These are phyloP conservation scores for Lumnitzera littorea DNA, from an alignment of 345 rosid genomes.

Conservation along the genomic window DNA sequence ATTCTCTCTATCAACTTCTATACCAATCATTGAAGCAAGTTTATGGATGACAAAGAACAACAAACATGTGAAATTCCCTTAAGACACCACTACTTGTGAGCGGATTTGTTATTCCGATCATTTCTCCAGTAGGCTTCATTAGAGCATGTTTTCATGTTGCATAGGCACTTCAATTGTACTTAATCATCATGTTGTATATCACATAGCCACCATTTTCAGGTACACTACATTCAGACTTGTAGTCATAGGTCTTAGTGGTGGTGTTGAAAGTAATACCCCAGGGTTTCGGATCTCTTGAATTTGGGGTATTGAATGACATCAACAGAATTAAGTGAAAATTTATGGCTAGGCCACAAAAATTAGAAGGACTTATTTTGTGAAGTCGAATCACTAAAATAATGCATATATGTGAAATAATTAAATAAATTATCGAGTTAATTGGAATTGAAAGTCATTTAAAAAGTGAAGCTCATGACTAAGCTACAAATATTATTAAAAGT, in stretches of 20 bases:
- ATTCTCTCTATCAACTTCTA: slow-evolving; percentile 74
- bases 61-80: slow-evolving; percentile 74
- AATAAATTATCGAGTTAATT: too few species aligned
- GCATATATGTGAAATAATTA: too few species aligned
- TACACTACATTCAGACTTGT: slow-evolving; percentile 73
- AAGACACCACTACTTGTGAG: slow-evolving; percentile 72
- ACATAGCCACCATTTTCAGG: slow-evolving; percentile 52
- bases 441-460: too few species aligned
- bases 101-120: slow-evolving; percentile 59
- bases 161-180: slow-evolving; percentile 83
- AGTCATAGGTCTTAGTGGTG: slow-evolving; percentile 77
- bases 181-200: slow-evolving; percentile 68
- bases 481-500: too few species aligned
- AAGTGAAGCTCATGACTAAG: too few species aligned
- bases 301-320: too few species aligned
- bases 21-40: slow-evolving; percentile 84
- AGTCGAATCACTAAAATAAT: too few species aligned
- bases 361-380: too few species aligned
- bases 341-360: too few species aligned
- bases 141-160: slow-evolving; percentile 87
- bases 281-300: too few species aligned
- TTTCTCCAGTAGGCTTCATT: slow-evolving; percentile 84
- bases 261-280: too few species aligned
- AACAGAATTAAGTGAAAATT: too few species aligned
- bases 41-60: slow-evolving; percentile 81